Evolutionary conservation across 2,329 filamentous ascomycete genomes (phyloP).

Genomic region (Venturia carpophila): DNA sequence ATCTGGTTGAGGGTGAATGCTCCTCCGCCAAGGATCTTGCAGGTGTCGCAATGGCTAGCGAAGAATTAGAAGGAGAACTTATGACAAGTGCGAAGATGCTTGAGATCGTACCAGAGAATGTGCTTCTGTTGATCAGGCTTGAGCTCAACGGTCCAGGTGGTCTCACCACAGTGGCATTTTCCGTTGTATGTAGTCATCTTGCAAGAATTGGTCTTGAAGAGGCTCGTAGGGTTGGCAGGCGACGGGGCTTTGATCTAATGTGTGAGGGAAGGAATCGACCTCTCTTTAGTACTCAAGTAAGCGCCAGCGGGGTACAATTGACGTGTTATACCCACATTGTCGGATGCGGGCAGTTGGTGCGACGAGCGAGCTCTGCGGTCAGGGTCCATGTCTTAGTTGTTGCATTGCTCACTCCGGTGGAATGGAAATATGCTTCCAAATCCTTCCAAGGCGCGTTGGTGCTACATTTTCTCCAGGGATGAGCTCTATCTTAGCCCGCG

Average conservation of each 20-base stretch:
- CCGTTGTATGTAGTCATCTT: slow-evolving; percentile 42
- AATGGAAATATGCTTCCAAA: slow-evolving; percentile 9
- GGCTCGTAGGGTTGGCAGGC: no score
- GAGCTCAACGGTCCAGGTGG: slow-evolving; percentile 45
- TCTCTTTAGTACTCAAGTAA: slow-evolving; percentile 4
- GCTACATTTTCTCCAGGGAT: not conserved
- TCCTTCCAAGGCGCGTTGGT: slow-evolving; percentile 4
- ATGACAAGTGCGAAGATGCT: no score
- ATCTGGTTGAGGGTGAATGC: slow-evolving; percentile 49
- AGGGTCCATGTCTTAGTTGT: not conserved
- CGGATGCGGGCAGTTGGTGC: not conserved
- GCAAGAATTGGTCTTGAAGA: not conserved
- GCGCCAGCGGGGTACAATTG: not conserved
- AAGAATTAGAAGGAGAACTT: not conserved
- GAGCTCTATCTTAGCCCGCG: not conserved
- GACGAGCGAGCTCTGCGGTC: not conserved
- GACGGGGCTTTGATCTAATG: not conserved
- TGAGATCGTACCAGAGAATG: slow-evolving; percentile 38
- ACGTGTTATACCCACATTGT: not conserved
- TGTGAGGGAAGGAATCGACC: not conserved
- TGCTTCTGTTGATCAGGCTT: slow-evolving; percentile 38
- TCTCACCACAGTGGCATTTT: slow-evolving; percentile 49
- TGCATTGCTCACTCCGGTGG: not conserved
- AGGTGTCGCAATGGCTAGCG: slow-evolving; percentile 49
- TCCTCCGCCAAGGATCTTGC: slow-evolving; percentile 45